Conservation (phyloP, 257 asterid species). For the Anisodus tanguticus region DNA sequence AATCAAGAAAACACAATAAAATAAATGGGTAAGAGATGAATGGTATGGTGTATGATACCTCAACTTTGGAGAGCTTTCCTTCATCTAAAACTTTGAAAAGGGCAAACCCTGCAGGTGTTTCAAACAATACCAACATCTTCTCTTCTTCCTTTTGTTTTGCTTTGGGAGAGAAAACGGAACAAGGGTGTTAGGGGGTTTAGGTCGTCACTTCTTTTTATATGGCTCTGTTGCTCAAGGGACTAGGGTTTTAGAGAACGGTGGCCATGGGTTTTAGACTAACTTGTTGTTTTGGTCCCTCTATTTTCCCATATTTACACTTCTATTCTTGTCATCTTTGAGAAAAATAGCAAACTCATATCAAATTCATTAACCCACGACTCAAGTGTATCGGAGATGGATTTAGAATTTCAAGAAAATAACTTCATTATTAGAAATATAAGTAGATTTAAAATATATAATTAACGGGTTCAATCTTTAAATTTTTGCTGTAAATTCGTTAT, state of each 20-base stretch:
- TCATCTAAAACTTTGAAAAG: slow-evolving; percentile 62
- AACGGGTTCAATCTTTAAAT: no score
- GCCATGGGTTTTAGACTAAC: background rate
- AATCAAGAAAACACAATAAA: background rate
- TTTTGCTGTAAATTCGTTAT: background rate
- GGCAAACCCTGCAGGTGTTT: slow-evolving; percentile 64
- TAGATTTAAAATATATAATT: no score
- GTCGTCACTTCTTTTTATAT: background rate
- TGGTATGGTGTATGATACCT: slow-evolving; percentile 35
- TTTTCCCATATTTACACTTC: background rate
- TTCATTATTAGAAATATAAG: no score
- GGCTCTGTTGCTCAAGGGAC: background rate
- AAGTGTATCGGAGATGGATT: no score
- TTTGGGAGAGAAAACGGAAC: background rate
- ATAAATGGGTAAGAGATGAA: background rate
- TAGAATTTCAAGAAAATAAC: no score
- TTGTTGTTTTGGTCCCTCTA: background rate
- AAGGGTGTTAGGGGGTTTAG: background rate
- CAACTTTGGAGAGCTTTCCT: slow-evolving; percentile 60
- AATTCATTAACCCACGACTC: no score
- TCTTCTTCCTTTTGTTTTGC: background rate
- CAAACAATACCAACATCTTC: slow-evolving; percentile 52
- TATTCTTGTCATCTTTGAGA: background rate
- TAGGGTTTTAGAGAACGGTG: background rate
- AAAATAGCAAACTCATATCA: no score